Percentiles rank a stretch among this genome's conserved stretches.
Conservation (phyloP, 2,329 filamentous ascomycete genomes). For the Colletotrichum sp. region DNA sequence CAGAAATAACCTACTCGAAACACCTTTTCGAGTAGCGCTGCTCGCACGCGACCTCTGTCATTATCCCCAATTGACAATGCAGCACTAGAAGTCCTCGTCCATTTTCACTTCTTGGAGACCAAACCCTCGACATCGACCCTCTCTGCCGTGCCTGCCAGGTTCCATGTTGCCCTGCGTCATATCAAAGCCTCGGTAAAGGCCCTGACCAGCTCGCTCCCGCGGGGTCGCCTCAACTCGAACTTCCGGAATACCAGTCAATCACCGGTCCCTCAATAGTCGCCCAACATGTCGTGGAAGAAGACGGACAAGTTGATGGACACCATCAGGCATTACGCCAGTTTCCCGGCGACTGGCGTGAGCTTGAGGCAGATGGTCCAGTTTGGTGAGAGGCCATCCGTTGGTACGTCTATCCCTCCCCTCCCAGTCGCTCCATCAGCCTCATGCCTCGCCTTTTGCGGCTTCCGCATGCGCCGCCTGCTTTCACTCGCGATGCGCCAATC, state of each 20-base stretch:
- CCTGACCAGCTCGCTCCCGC: constrained; percentile 15
- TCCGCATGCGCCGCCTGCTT: background rate
- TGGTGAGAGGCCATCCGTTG: constrained; percentile 89
- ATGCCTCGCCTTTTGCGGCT: background rate
- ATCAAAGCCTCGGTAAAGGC: constrained; percentile 24
- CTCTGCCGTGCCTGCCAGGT: background rate
- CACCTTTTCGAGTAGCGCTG: background rate
- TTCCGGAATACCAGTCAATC: background rate
- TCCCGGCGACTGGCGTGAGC: constrained; percentile 95
- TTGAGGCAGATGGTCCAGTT: constrained; percentile 99
- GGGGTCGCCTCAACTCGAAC: constrained; percentile 21
- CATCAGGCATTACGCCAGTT: constrained; percentile 96
- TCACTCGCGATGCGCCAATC: background rate
- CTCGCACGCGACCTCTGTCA: constrained; percentile 10
- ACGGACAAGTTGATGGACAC: constrained; percentile 92
- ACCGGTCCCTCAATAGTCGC: constrained; percentile 23
- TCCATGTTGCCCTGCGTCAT: constrained; percentile 26
- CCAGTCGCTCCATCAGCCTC: constrained; percentile 7
- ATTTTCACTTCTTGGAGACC: background rate
- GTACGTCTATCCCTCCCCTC: constrained; percentile 52
- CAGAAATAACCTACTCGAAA: constrained; percentile 21
- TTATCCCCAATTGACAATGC: constrained; percentile 8
- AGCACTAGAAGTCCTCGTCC: background rate
- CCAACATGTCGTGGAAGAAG: constrained; percentile 90
- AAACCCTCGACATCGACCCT: background rate